phyloP scores from a whole-genome alignment of 768 basidiomycete genomes.

The Suillus fuscotomentosus region DNA sequence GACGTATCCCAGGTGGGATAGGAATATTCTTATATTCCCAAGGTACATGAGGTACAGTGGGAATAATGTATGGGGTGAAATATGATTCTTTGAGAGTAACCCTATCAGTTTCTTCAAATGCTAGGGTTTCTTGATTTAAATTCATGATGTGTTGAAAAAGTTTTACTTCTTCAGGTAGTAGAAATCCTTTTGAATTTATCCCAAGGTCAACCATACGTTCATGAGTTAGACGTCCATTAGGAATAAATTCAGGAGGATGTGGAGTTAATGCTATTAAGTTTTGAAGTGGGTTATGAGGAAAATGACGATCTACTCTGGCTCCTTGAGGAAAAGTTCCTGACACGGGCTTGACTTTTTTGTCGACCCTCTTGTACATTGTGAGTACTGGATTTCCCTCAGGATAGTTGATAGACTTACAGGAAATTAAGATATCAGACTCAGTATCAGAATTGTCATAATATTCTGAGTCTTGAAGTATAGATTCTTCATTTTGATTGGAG shows the following conservation, averaged over 20 bases:
- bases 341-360: conserved; percentile 1
- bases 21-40: too few relatives aligned
- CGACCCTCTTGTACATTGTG: conserved; percentile 3
- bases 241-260: background rate
- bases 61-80: too few relatives aligned
- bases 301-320: background rate
- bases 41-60: too few relatives aligned
- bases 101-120: too few relatives aligned
- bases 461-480: background rate
- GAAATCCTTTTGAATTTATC: too few relatives aligned
- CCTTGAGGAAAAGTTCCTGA: background rate
- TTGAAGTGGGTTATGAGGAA: background rate
- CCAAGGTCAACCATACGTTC: background rate
- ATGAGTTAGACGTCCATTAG: background rate
- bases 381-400: background rate
- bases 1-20: too few relatives aligned
- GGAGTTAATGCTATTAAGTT: background rate
- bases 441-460: too few relatives aligned
- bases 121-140: too few relatives aligned
- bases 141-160: too few relatives aligned
- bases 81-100: too few relatives aligned
- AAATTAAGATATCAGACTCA: background rate
- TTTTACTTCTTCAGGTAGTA: too few relatives aligned
- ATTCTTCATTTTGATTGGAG: too few relatives aligned
- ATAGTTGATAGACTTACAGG: background rate